phyloP scores from a whole-genome alignment of 139 green algal genomes.

The Gonium pectorale region DNA sequence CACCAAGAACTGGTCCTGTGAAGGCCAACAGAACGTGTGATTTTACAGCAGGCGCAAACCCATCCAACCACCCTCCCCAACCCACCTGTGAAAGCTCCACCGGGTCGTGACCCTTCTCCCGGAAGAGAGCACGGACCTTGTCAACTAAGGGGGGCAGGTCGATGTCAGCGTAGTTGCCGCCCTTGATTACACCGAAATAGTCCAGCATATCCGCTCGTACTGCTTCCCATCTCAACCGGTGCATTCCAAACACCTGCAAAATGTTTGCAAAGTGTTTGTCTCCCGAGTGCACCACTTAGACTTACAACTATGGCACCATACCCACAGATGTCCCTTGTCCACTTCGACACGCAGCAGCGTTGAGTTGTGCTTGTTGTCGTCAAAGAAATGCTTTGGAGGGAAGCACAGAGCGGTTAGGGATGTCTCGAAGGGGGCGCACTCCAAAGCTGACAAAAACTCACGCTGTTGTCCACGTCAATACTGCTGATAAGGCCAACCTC shows the following conservation, averaged over 20 bases:
- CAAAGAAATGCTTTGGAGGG: too few species aligned
- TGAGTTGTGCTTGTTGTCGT: background rate
- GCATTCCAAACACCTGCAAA: too few species aligned
- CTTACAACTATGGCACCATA: background rate
- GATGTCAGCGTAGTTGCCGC: background rate
- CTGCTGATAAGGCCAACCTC: background rate
- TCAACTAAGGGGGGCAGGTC: background rate
- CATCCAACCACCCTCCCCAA: too few species aligned
- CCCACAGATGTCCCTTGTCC: background rate
- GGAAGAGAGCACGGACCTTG: background rate
- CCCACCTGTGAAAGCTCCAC: conserved; percentile 1
- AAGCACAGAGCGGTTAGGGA: too few species aligned
- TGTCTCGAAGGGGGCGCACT: too few species aligned
- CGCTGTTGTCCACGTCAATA: conserved; percentile 1
- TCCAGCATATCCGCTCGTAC: background rate
- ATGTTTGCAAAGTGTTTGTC: too few species aligned
- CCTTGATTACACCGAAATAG: conserved; percentile 2
- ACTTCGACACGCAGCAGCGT: background rate
- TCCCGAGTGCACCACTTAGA: too few species aligned
- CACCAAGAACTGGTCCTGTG: background rate
- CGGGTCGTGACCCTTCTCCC: background rate
- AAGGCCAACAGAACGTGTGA: too few species aligned
- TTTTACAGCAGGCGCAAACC: too few species aligned
- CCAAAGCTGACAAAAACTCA: too few species aligned
- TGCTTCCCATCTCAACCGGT: background rate